These are phyloP conservation scores for Zygotorulaspora sp. DNA, from an alignment of 805 yeast genomes.

Conservation along the genomic window DNA sequence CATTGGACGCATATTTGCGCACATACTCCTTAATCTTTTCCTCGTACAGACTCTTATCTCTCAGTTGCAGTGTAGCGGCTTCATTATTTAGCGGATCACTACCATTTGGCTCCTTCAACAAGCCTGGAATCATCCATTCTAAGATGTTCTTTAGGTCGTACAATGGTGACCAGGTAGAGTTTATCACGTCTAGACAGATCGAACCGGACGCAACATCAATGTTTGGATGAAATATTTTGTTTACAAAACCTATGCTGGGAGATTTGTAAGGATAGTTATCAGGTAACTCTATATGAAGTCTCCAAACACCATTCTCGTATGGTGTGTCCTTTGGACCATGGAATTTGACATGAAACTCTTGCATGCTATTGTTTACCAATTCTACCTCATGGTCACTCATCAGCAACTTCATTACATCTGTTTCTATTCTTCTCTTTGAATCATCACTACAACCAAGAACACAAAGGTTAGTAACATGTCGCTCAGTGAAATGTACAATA, in stretches of 20 bases:
- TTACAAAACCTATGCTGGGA: constrained; percentile 91
- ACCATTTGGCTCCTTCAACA: constrained; percentile 88
- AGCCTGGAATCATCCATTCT: constrained; percentile 89
- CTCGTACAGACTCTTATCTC: constrained; percentile 62
- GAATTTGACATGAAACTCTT: constrained; percentile 80
- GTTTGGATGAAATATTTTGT: constrained; percentile 91
- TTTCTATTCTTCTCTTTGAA: constrained; percentile 59
- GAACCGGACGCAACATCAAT: constrained; percentile 88
- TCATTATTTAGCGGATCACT: constrained; percentile 89
- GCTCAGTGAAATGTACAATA: too few species aligned
- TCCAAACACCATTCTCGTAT: constrained; percentile 87
- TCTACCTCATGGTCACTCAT: constrained; percentile 92
- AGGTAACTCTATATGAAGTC: constrained; percentile 86
- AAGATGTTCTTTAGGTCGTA: constrained; percentile 87
- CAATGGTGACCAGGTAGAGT: constrained; percentile 98
- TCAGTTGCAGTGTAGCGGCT: constrained; percentile 74
- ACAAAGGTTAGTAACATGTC: constrained; percentile 1
- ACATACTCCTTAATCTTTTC: constrained; percentile 72
- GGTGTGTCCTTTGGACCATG: constrained; percentile 85
- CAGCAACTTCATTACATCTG: constrained; percentile 90
- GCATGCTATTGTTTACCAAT: constrained; percentile 75
- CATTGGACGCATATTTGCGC: constrained; percentile 55
- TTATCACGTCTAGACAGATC: constrained; percentile 92
- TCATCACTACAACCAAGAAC: constrained; percentile 17
- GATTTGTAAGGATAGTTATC: constrained; percentile 94